These are phyloP conservation scores for Blakeslea trispora DNA, from an alignment of 371 early-diverging fungal genomes.

Conservation along the genomic window DNA sequence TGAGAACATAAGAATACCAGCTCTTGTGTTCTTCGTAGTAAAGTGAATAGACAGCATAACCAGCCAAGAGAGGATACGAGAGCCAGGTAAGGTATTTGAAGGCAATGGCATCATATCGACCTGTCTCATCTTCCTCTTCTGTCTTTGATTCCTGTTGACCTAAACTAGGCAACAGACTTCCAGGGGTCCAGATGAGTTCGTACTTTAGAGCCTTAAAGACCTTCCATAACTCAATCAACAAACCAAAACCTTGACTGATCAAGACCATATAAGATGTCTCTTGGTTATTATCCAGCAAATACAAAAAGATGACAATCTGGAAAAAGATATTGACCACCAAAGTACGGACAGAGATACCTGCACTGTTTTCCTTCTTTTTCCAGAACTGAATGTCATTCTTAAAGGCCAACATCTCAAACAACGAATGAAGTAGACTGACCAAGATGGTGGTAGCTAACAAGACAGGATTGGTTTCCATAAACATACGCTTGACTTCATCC, in stretches of 20 bases:
- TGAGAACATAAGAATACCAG: slow-evolving; percentile 91
- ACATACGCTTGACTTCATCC: slow-evolving; percentile 78
- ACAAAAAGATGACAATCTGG: slow-evolving; percentile 87
- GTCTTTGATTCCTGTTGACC: slow-evolving; percentile 46
- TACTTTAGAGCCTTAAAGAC: slow-evolving; percentile 82
- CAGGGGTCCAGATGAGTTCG: slow-evolving; percentile 49
- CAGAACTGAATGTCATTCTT: slow-evolving; percentile 95
- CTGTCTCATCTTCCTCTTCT: slow-evolving; percentile 74
- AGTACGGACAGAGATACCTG: slow-evolving; percentile 85
- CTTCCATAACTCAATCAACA: slow-evolving; percentile 92
- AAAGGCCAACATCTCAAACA: slow-evolving; percentile 94
- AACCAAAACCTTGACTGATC: slow-evolving; percentile 74
- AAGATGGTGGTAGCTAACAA: slow-evolving; percentile 75
- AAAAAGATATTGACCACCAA: slow-evolving; percentile 82
- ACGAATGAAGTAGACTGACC: slow-evolving; percentile 82
- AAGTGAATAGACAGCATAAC: slow-evolving; percentile 86
- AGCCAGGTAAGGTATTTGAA: slow-evolving; percentile 83
- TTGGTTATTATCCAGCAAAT: slow-evolving; percentile 84
- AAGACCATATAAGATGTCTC: slow-evolving; percentile 90
- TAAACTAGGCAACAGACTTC: slow-evolving; percentile 41
- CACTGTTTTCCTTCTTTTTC: slow-evolving; percentile 79
- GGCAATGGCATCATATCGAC: slow-evolving; percentile 89
- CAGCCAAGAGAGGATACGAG: slow-evolving; percentile 78
- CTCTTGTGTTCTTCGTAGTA: slow-evolving; percentile 86
- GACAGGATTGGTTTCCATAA: slow-evolving; percentile 88